Percentiles rank a stretch among this genome's conserved stretches.
phyloP scores from a whole-genome alignment of 192 early-diverging fungal species.

The Obelidium mucronatum region DNA sequence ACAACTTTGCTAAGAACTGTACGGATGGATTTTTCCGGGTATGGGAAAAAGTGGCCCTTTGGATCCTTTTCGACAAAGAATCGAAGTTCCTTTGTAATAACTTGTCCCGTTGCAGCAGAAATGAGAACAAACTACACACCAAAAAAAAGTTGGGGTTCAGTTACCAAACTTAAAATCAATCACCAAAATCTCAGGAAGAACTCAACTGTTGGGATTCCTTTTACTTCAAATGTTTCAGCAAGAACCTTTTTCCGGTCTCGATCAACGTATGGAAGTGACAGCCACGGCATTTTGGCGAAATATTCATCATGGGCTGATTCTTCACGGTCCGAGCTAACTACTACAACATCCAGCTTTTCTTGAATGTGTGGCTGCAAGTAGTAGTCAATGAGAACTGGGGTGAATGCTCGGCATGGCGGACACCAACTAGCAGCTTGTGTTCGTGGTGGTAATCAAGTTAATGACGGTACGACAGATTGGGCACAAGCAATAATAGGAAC shows the following conservation, averaged over 20 bases:
- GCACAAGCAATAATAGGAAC: not conserved
- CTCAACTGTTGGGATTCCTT: not conserved
- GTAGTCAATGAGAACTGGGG: not conserved
- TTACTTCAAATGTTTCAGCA: not conserved
- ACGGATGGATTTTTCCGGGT: not conserved
- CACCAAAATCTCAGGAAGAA: not conserved
- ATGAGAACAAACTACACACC: not conserved
- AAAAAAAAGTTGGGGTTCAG: too few relatives aligned
- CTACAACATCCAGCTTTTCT: slow-evolving; percentile 12
- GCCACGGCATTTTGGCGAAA: slow-evolving; percentile 21
- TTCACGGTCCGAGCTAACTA: slow-evolving; percentile 14
- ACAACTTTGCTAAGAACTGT: not conserved
- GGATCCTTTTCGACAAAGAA: not conserved
- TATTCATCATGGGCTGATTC: slow-evolving; percentile 15
- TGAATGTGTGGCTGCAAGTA: not conserved
- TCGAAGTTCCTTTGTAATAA: not conserved
- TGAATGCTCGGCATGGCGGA: slow-evolving; percentile 11
- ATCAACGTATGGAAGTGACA: slow-evolving; percentile 14
- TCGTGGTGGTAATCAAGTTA: not conserved
- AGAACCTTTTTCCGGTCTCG: not conserved
- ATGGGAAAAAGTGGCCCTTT: not conserved
- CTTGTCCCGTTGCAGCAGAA: not conserved
- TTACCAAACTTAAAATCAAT: not conserved
- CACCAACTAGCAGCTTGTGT: slow-evolving; percentile 6
- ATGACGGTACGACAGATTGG: too few relatives aligned